These are phyloP conservation scores for Diaporthe nobilis DNA, from an alignment of 2,329 filamentous ascomycete genomes.

Conservation along the genomic window DNA sequence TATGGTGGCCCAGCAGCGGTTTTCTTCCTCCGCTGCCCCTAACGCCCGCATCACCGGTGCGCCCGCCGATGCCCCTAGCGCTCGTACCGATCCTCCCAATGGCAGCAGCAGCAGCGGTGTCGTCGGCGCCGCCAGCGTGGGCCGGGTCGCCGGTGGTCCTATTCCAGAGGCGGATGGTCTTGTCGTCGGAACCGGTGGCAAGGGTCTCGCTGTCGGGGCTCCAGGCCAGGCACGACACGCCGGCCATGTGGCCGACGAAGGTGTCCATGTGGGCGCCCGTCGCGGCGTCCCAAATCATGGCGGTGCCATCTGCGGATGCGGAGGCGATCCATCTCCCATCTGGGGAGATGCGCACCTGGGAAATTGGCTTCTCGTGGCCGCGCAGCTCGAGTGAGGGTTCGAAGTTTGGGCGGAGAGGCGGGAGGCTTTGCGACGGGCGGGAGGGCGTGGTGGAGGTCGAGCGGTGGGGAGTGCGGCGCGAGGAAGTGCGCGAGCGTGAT, in stretches of 20 bases:
- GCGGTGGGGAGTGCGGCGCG: constrained; percentile 39
- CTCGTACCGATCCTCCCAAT: constrained; percentile 42
- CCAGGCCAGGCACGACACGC: constrained; percentile 95
- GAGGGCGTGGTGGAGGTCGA: constrained; percentile 41
- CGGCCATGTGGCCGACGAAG: constrained; percentile 92
- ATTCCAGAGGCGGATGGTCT: constrained; percentile 95
- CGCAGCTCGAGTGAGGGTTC: constrained; percentile 77
- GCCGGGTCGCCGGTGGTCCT: constrained; percentile 67
- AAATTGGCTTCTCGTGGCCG: constrained; percentile 84
- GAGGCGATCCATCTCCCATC: constrained; percentile 92
- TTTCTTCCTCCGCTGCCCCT: constrained; percentile 55
- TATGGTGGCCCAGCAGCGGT: constrained; percentile 88
- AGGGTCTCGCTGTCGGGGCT: constrained; percentile 88
- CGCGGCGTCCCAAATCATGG: constrained; percentile 89
- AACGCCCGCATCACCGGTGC: constrained; percentile 37
- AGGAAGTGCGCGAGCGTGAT: constrained; percentile 48
- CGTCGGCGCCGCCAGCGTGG: constrained; percentile 48
- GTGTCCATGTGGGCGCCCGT: constrained; percentile 88
- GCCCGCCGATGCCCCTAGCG: constrained; percentile 36
- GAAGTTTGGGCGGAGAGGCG: constrained; percentile 75
- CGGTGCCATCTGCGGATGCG: constrained; percentile 88
- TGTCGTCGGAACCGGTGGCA: constrained; percentile 95
- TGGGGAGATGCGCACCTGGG: constrained; percentile 91
- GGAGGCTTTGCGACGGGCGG: constrained; percentile 61
- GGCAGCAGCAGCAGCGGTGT: constrained; percentile 36